phyloP scores from a whole-genome alignment of 176 grass and related monocot genomes.

The Puccinellia tenuiflora region DNA sequence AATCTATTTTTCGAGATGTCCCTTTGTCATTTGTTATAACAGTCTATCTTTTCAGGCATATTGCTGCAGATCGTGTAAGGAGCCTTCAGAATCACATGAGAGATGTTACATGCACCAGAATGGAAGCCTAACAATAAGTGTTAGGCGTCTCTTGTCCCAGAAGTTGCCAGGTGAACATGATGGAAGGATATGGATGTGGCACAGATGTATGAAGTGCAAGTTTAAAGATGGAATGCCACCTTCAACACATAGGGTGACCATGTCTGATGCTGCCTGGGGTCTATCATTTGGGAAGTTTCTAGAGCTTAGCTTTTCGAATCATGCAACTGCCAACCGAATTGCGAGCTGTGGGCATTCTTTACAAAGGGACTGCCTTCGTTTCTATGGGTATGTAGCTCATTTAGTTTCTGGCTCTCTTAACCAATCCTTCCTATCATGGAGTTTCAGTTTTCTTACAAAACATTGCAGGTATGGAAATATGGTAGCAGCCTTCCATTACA shows the following conservation, averaged over 20 bases:
- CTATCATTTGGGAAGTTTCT: slow-evolving; percentile 96
- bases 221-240: slow-evolving; percentile 74
- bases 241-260: slow-evolving; percentile 59
- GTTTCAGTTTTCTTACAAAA: slow-evolving; percentile 23
- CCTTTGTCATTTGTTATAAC: not conserved
- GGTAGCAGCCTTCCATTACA: slow-evolving; percentile 83
- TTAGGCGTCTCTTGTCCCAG: slow-evolving; percentile 48
- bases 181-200: slow-evolving; percentile 99
- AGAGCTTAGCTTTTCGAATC: slow-evolving; percentile 92
- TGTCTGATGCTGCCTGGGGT: slow-evolving; percentile 91
- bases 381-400: slow-evolving; percentile 65
- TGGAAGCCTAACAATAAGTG: slow-evolving; percentile 70
- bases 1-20: not conserved
- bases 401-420: not conserved
- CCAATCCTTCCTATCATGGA: not conserved
- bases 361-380: slow-evolving; percentile 78
- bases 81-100: slow-evolving; percentile 70
- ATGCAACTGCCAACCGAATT: slow-evolving; percentile 79
- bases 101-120: slow-evolving; percentile 83
- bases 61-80: slow-evolving; percentile 66
- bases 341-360: slow-evolving; percentile 89
- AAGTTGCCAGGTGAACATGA: slow-evolving; percentile 73
- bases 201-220: slow-evolving; percentile 77
- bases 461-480: slow-evolving; percentile 76
- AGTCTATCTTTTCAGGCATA: slow-evolving; percentile 45